Evolutionary conservation across 306 rosid species (phyloP).

Genomic region (Herpetospermum pedunculosum): DNA sequence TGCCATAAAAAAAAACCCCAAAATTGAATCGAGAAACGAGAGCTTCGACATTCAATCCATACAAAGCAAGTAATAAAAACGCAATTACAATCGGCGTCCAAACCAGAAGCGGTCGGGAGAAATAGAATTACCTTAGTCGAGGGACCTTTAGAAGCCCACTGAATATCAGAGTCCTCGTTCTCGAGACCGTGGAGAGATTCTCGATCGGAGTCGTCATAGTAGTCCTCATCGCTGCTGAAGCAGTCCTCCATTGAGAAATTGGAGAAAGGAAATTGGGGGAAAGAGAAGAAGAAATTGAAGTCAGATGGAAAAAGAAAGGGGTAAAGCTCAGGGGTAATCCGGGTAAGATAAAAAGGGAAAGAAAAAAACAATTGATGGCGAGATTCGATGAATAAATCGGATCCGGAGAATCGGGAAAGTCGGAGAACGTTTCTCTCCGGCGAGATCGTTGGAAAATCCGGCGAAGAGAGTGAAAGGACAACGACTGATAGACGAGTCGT

Average conservation of each 20-base stretch:
- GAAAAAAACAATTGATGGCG: background rate
- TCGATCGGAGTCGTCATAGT: constrained; percentile 51
- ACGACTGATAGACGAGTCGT: constrained; percentile 6
- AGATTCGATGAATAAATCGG: constrained; percentile 6
- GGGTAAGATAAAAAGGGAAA: background rate
- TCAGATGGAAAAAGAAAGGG: background rate
- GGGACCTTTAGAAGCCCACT: constrained; percentile 39
- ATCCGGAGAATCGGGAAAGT: background rate
- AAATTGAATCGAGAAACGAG: background rate
- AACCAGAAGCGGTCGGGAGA: background rate
- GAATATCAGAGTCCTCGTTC: constrained; percentile 40
- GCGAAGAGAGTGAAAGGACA: constrained; percentile 13
- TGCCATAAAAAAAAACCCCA: background rate
- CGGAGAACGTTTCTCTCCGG: background rate
- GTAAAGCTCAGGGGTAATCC: background rate
- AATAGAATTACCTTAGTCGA: constrained; percentile 47
- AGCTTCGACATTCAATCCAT: background rate
- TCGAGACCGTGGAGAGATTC: constrained; percentile 40
- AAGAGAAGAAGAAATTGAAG: background rate
- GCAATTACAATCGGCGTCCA: background rate
- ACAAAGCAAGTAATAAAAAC: background rate
- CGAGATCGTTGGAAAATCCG: constrained; percentile 2
- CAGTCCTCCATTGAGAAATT: constrained; percentile 36
- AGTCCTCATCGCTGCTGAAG: constrained; percentile 50
- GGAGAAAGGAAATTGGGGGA: background rate